Evolutionary conservation across 2,329 filamentous ascomycete species (phyloP), one percentile per base, ranked within the genome.

Genomic region (Neofusicoccum ribis): DNA sequence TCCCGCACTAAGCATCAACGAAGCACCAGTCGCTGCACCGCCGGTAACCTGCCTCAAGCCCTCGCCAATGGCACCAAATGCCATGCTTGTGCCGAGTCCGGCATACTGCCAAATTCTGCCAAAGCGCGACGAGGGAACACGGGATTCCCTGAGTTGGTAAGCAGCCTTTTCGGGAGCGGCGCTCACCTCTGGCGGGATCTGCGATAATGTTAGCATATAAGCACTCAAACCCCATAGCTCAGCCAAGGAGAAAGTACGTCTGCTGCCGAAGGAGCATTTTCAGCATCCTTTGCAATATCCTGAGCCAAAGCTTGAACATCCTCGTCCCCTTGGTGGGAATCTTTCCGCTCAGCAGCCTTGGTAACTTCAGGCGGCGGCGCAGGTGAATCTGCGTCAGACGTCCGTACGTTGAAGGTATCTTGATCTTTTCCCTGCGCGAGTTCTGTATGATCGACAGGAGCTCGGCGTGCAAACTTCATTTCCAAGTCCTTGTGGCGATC

Each of bases 101-200:
- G 92, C 87, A 74, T 98, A 99, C 77, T 99, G 96, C 91, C 94
- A 97, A 27, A 99, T 81, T 64, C 95, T 86, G 49, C 93, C 90
- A 60, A 99, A 79, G 3, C 95, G 88, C 7, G 93, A 92, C 0
- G 95, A 91, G 1, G 95, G 95, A 0, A 99, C 93, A 68, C 88
- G 89, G 9, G 95, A 99, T 73, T 98, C 94, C 64, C 90, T 86
- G 75, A 99, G 88, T 67, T 90, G 83, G 73, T 96, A 92, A 0
- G 79, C 72, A 37, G 77, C 70, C 50, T 76, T 75, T 65, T 75
- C 68, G 43, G 74, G 67, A 46, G 69, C 68, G 56, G 67, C 56
- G 9, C 65, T 70, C 65, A 76, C 62, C 60, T 74, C 73, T 65
- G 63, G 61, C 51, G 71, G 46, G 50, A 73, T 72, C 80, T 82